Evolutionary conservation across 495 filamentous ascomycete species (phyloP).

Genomic region (Geopyxis carbonaria): DNA sequence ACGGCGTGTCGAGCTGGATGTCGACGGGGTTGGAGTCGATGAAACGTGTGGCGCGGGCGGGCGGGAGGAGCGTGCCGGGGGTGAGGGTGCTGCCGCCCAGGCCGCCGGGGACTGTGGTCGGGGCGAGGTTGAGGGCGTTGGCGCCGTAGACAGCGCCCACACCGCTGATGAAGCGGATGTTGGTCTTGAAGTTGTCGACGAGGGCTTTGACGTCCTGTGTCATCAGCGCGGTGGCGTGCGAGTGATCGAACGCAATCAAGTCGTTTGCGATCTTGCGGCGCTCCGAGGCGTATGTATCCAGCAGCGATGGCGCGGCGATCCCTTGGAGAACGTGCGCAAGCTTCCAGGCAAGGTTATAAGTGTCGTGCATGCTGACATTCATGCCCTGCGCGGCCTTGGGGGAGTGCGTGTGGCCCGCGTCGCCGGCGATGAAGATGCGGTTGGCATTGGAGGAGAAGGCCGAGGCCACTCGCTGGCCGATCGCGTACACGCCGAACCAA

Average conservation of each 20-base stretch:
- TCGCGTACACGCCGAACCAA: constrained; percentile 52
- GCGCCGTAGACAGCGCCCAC: constrained; percentile 45
- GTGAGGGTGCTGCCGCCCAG: constrained; percentile 24
- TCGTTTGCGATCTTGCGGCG: constrained; percentile 51
- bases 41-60: constrained; percentile 47
- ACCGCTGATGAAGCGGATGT: constrained; percentile 50
- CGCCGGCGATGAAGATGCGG: constrained; percentile 62
- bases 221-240: constrained; percentile 41
- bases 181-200: constrained; percentile 45
- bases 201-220: constrained; percentile 39
- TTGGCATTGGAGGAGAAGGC: constrained; percentile 41
- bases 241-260: constrained; percentile 55
- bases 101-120: constrained; percentile 7
- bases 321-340: constrained; percentile 52
- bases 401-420: constrained; percentile 68
- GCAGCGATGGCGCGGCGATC: constrained; percentile 37
- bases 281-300: constrained; percentile 58
- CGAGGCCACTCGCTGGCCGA: constrained; percentile 55
- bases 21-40: constrained; percentile 56
- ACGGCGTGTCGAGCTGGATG: constrained; percentile 52
- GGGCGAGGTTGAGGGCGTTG: constrained; percentile 37
- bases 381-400: constrained; percentile 79
- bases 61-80: constrained; percentile 45
- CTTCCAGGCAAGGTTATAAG: constrained; percentile 73
- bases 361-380: constrained; percentile 71